Evolutionary conservation across 805 yeast genomes (phyloP), one percentile per base, ranked within the genome.

Genomic region (Myxozyma mucilagina): DNA sequence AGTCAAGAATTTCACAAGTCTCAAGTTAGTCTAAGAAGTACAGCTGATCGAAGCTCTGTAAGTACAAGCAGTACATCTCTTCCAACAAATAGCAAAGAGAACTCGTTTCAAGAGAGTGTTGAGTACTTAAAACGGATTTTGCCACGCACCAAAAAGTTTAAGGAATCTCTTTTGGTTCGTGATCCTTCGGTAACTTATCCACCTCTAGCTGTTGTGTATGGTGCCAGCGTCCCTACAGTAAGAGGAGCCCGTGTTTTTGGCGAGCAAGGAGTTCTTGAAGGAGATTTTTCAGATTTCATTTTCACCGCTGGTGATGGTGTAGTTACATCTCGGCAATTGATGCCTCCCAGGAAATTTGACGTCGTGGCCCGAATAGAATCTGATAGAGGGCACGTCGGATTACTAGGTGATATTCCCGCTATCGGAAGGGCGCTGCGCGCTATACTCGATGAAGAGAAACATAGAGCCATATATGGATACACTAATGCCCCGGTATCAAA

Each of bases 271-370:
- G 84, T 92, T 60, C 79, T 76, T 59, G 79, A 81, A 43, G 97
- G 96, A 3, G 81, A 84, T 65, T 91, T 88, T 75, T 84, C 81
- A 64, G 86, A 89, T 68, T 87, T 90, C 68, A 84, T 81, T 68
- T 91, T 89, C 69, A 96, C 96, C 0, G 89, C 90, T 4, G 97
- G 97, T 14, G 97, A 92, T 72, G 97, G 97, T 47, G 97, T 92
- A 18, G 90, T 90, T 1, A 89, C 89, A 73, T 89, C 87, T 66
- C 83, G 83, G 64, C 87, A 91, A 87, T 74, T 89, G 52, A 82
- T 91, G 83, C 97, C 97, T 0, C 89, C 87, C 45, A 80, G 80
- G 64, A 96, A 93, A 0, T 90, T 87, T 69, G 85, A 87, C 2
- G 68, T 89, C 1, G 88, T 80, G 13, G 92, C 87, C 8, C 86